Evolutionary conservation across 2,329 filamentous ascomycete genomes (phyloP).

Genomic region (Ilyonectria mors-panacis): DNA sequence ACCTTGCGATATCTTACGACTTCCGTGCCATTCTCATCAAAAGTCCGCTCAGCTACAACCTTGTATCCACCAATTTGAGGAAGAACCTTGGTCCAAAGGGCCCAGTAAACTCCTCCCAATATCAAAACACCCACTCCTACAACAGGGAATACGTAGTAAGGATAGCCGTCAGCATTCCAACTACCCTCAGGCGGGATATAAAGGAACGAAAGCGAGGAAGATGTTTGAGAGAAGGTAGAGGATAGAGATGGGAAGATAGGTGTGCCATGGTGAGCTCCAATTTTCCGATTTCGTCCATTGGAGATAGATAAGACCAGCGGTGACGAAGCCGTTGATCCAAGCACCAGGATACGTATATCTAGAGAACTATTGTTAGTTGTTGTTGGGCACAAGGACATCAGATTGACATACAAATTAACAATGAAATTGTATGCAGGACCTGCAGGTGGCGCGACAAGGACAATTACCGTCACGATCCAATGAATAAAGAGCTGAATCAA

Average conservation of each 20-base stretch:
- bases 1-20: conserved; percentile 59
- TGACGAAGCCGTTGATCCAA: conserved; percentile 69
- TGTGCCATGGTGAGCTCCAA: conserved; percentile 69
- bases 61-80: conserved; percentile 66
- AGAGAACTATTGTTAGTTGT: conserved; percentile 29
- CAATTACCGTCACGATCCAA: conserved; percentile 75
- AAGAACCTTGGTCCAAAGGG: conserved; percentile 65
- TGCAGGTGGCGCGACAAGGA: conserved; percentile 76
- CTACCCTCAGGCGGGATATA: conserved; percentile 67
- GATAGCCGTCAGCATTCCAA: conserved; percentile 65
- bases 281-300: conserved; percentile 65
- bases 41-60: conserved; percentile 60
- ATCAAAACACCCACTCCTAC: conserved; percentile 67
- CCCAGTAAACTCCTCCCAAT: conserved; percentile 68
- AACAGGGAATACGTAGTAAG: conserved; percentile 70
- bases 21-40: conserved; percentile 58
- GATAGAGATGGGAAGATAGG: conserved; percentile 62
- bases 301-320: conserved; percentile 65
- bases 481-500: conserved; percentile 69
- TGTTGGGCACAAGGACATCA: rapidly evolving
- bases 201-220: conserved; percentile 68
- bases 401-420: conserved; percentile 61
- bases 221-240: conserved; percentile 66
- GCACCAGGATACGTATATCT: conserved; percentile 66
- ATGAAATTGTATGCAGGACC: conserved; percentile 80